These are phyloP conservation scores for Ogataea wickerhamii DNA, from an alignment of 805 yeast species.

Conservation along the genomic window DNA sequence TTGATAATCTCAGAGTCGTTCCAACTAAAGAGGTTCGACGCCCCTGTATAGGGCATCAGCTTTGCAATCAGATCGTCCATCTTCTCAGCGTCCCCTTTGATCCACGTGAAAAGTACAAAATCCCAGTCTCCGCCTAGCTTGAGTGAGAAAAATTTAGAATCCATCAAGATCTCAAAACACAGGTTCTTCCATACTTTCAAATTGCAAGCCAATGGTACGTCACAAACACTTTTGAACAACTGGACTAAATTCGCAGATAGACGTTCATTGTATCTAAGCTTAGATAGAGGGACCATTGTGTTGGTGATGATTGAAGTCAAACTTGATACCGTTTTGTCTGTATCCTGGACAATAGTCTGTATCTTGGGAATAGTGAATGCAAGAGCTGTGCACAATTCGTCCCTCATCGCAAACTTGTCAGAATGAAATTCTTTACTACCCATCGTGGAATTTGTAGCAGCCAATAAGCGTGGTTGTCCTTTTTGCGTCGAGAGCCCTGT, in stretches of 20 bases:
- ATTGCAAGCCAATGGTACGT: slow-evolving; percentile 34
- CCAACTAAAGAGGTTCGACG: slow-evolving; percentile 46
- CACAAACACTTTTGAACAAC: slow-evolving; percentile 38
- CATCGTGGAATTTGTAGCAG: neutral
- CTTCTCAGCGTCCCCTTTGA: slow-evolving; percentile 57
- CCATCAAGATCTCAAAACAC: slow-evolving; percentile 63
- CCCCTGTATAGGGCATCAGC: slow-evolving; percentile 45
- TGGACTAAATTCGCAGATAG: slow-evolving; percentile 41
- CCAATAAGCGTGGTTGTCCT: slow-evolving; percentile 1
- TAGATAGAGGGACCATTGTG: slow-evolving; percentile 51
- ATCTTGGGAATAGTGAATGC: slow-evolving; percentile 38
- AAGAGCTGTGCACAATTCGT: slow-evolving; percentile 43
- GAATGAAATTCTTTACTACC: slow-evolving; percentile 12
- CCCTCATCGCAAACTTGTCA: slow-evolving; percentile 32
- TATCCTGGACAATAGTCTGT: slow-evolving; percentile 46
- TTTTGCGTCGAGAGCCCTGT: slow-evolving; percentile 2
- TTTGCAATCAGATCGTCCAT: slow-evolving; percentile 49
- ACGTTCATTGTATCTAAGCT: slow-evolving; percentile 37
- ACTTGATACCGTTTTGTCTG: slow-evolving; percentile 54
- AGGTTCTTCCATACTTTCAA: slow-evolving; percentile 60
- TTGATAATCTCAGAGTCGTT: slow-evolving; percentile 32
- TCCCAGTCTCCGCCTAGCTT: slow-evolving; percentile 46
- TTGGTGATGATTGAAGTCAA: slow-evolving; percentile 52
- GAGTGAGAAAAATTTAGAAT: slow-evolving; percentile 50
- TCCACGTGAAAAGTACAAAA: slow-evolving; percentile 58